Percentiles rank a stretch among this genome's conserved stretches.
phyloP scores from a whole-genome alignment of 106 monocot genomes.

The Agapanthus africanus region DNA sequence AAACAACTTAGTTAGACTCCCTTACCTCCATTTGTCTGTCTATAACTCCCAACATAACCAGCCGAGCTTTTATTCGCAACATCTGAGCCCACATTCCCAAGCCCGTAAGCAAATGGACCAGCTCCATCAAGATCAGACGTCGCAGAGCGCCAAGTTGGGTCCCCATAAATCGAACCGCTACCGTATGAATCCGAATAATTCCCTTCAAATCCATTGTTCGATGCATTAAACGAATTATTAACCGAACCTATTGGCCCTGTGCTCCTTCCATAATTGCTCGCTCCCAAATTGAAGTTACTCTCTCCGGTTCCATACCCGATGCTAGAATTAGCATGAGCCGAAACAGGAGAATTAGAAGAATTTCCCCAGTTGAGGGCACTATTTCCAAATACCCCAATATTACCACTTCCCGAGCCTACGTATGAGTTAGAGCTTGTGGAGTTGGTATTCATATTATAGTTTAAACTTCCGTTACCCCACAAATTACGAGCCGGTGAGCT shows the following conservation, averaged over 20 bases:
- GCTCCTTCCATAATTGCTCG: conserved; percentile 40
- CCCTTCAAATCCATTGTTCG: conserved; percentile 41
- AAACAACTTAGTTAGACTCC: not conserved
- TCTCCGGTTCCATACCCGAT: conserved; percentile 32
- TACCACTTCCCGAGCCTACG: conserved; percentile 32
- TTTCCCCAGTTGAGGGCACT: conserved; percentile 35
- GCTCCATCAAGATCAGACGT: conserved; percentile 50
- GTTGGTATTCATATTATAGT: conserved; percentile 21
- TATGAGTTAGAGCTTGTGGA: conserved; percentile 35
- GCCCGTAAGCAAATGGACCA: conserved; percentile 42
- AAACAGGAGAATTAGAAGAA: conserved; percentile 25
- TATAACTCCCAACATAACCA: conserved; percentile 47
- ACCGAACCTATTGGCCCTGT: conserved; percentile 17
- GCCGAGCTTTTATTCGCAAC: conserved; percentile 26
- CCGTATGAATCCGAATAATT: conserved; percentile 54
- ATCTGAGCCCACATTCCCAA: conserved; percentile 35
- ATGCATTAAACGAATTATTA: conserved; percentile 23
- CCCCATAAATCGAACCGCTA: conserved; percentile 60
- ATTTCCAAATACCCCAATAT: conserved; percentile 26
- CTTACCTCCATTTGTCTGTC: conserved; percentile 73
- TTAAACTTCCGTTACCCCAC: conserved; percentile 50
- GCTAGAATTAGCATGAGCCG: conserved; percentile 15
- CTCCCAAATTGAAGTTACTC: conserved; percentile 25
- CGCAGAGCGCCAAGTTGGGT: conserved; percentile 62
- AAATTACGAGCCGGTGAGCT: conserved; percentile 40